Evolutionary conservation across 371 early-diverging fungal genomes (phyloP).

Genomic region (Mortierella sp.): DNA sequence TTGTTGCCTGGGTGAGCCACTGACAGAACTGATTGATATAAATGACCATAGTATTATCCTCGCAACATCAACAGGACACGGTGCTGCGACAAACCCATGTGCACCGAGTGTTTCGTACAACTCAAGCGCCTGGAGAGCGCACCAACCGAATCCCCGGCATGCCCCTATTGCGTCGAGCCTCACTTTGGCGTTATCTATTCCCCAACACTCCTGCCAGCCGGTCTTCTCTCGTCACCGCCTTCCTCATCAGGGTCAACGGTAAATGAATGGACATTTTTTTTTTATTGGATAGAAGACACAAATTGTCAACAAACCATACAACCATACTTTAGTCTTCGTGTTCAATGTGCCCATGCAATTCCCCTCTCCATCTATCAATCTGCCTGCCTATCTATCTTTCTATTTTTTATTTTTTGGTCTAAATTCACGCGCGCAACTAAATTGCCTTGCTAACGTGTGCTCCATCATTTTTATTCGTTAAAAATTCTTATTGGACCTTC

Average conservation of each 20-base stretch:
- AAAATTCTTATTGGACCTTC: not conserved
- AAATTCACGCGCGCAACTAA: not conserved
- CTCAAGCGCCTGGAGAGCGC: slow-evolving; percentile 80
- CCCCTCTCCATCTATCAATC: not conserved
- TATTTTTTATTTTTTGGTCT: not conserved
- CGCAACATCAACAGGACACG: slow-evolving; percentile 92
- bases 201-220: slow-evolving; percentile 37
- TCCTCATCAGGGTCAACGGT: slow-evolving; percentile 21
- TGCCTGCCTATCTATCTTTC: not conserved
- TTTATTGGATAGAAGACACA: not conserved
- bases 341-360: not conserved
- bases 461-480: not conserved
- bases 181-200: slow-evolving; percentile 88
- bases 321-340: not conserved
- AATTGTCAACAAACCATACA: not conserved
- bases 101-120: slow-evolving; percentile 96
- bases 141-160: slow-evolving; percentile 74
- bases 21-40: not conserved
- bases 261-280: slow-evolving; percentile 9
- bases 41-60: slow-evolving; percentile 81
- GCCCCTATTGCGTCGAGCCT: slow-evolving; percentile 91
- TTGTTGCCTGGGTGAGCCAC: not conserved
- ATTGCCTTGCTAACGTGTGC: not conserved
- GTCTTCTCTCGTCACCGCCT: slow-evolving; percentile 16
- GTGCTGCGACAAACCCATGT: slow-evolving; percentile 95